phyloP scores from a whole-genome alignment of 2,329 filamentous ascomycete species.

The Fonsecaea multimorphosa region DNA sequence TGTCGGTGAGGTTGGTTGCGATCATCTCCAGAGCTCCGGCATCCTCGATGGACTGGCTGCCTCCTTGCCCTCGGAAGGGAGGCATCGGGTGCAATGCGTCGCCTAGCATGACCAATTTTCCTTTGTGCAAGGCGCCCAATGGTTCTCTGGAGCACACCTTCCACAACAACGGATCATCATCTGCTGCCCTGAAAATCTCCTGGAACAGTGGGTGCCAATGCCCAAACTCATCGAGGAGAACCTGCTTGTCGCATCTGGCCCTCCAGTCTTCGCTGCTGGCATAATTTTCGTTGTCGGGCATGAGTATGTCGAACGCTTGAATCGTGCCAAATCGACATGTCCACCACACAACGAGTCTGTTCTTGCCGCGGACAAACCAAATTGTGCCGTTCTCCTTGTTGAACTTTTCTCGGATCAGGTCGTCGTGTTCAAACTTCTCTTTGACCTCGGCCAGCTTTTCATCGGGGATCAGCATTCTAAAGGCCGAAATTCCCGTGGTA shows the following conservation, averaged over 20 bases:
- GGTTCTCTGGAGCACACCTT: constrained; percentile 5
- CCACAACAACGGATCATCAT: constrained; percentile 2
- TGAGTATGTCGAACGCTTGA: constrained; percentile 10
- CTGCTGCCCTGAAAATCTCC: not conserved
- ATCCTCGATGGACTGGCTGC: constrained; percentile 10
- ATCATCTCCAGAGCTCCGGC: constrained; percentile 10
- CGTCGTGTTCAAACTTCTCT: constrained; percentile 1
- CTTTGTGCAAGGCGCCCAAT: not conserved
- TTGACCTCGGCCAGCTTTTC: not conserved
- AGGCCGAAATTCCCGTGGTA: not conserved
- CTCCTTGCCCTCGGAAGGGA: constrained; percentile 11
- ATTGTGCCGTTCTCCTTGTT: not conserved
- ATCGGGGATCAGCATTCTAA: constrained; percentile 5
- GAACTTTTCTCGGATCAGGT: constrained; percentile 1
- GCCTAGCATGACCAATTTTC: constrained; percentile 1
- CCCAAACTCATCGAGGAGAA: constrained; percentile 1
- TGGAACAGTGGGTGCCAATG: constrained; percentile 14
- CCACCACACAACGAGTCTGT: constrained; percentile 7
- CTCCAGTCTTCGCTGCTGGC: constrained; percentile 10
- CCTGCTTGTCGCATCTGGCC: constrained; percentile 5
- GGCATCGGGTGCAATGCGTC: constrained; percentile 14
- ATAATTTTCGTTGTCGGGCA: constrained; percentile 11
- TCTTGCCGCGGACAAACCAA: constrained; percentile 4
- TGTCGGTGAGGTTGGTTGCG: not conserved
- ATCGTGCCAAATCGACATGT: constrained; percentile 6